Percentiles rank a stretch among this genome's conserved stretches.
Evolutionary conservation across 176 grass and related monocot genomes (phyloP).

Genomic region (Pontederia paniculata): DNA sequence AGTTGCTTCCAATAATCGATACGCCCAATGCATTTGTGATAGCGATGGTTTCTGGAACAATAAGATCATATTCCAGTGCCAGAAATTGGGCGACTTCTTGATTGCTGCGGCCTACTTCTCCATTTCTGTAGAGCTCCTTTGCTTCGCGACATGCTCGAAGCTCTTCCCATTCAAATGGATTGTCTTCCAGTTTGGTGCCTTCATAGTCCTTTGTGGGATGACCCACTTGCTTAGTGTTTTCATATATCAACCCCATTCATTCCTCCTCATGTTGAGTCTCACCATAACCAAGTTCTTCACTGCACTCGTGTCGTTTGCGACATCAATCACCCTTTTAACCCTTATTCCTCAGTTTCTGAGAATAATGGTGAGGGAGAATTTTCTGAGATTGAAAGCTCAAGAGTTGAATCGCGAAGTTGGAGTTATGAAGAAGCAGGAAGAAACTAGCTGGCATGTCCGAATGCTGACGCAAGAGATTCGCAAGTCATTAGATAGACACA

Average conservation of each 20-base stretch:
- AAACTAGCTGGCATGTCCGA: constrained; percentile 82
- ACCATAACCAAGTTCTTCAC: constrained; percentile 93
- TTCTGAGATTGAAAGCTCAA: constrained; percentile 63
- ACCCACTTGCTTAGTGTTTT: constrained; percentile 83
- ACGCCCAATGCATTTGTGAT: constrained; percentile 4
- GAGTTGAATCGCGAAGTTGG: constrained; percentile 83
- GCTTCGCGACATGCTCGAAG: constrained; percentile 26
- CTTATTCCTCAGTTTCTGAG: constrained; percentile 92
- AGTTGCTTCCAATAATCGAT: neutral
- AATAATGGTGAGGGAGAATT: constrained; percentile 83
- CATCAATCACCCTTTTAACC: constrained; percentile 83
- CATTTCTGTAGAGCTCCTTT: constrained; percentile 43
- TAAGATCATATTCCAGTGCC: constrained; percentile 32
- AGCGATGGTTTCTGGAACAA: constrained; percentile 2
- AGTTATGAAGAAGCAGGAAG: constrained; percentile 74
- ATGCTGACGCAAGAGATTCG: constrained; percentile 97
- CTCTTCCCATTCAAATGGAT: constrained; percentile 25
- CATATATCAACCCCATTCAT: constrained; percentile 83
- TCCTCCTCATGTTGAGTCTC: constrained; percentile 59
- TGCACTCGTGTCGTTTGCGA: constrained; percentile 86
- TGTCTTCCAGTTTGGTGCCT: constrained; percentile 38
- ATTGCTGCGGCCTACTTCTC: constrained; percentile 36
- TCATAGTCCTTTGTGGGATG: constrained; percentile 39
- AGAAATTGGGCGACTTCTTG: constrained; percentile 40
- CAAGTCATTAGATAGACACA: constrained; percentile 73